Conservation (phyloP, 805 yeast species). For the Kluyveromyces dobzhanskii region DNA sequence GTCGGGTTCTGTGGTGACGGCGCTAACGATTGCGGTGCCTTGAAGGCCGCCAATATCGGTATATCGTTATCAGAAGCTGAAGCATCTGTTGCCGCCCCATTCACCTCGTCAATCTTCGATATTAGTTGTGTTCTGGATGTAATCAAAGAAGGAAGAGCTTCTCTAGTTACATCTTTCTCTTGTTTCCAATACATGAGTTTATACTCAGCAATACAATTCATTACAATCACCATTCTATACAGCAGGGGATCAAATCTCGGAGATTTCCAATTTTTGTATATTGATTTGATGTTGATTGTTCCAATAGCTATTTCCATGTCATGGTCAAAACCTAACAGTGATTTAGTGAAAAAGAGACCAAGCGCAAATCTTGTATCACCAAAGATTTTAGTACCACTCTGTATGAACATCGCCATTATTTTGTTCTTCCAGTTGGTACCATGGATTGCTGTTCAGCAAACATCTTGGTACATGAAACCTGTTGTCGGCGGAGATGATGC, state of each 20-base stretch:
- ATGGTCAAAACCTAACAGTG: constrained; percentile 76
- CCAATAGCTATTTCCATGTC: constrained; percentile 97
- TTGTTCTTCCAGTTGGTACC: constrained; percentile 56
- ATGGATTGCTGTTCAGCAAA: constrained; percentile 52
- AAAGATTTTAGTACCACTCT: constrained; percentile 72
- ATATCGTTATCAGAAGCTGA: constrained; percentile 94
- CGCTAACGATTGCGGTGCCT: constrained; percentile 98
- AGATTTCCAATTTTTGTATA: constrained; percentile 92
- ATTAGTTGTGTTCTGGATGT: constrained; percentile 89
- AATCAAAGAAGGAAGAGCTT: constrained; percentile 89
- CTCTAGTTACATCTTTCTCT: constrained; percentile 88
- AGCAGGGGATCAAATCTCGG: constrained; percentile 88
- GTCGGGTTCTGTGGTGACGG: constrained; percentile 99
- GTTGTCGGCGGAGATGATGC: constrained; percentile 73
- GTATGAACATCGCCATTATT: constrained; percentile 65
- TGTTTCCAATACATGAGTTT: constrained; percentile 98
- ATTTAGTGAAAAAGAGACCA: constrained; percentile 66
- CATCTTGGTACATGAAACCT: constrained; percentile 75
- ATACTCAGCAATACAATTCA: constrained; percentile 92
- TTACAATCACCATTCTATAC: constrained; percentile 78
- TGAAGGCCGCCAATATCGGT: constrained; percentile 97
- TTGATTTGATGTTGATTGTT: constrained; percentile 80
- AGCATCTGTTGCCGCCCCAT: constrained; percentile 98
- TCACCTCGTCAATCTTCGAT: constrained; percentile 83
- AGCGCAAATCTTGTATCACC: constrained; percentile 90